A percentile compares a stretch with the other conserved stretches of the same genome.
phyloP scores from a whole-genome alignment of 164 flowering plant species.

The Hamamelis virginiana region DNA sequence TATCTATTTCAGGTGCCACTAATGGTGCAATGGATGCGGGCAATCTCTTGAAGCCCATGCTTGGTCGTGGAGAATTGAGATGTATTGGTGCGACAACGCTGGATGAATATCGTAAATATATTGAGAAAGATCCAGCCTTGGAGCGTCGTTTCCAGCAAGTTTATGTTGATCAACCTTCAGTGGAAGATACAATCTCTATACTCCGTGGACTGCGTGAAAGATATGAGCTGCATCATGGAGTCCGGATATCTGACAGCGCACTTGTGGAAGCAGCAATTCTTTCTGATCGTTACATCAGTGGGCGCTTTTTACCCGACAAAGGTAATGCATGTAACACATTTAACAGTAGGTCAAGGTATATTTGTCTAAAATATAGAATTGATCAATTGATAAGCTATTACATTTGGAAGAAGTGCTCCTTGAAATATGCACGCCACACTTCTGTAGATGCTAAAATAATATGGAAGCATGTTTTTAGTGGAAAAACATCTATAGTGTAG shows the following conservation, averaged over 20 bases:
- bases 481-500: too few relatives aligned
- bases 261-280: slow-evolving; percentile 93
- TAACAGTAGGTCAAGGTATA: background rate
- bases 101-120: slow-evolving; percentile 91
- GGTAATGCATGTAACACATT: slow-evolving; percentile 38
- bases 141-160: slow-evolving; percentile 98
- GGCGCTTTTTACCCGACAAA: slow-evolving; percentile 92
- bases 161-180: slow-evolving; percentile 87
- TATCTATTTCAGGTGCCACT: slow-evolving; percentile 70
- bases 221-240: slow-evolving; percentile 94
- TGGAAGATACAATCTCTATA: slow-evolving; percentile 85
- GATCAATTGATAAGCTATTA: background rate
- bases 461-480: too few relatives aligned
- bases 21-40: slow-evolving; percentile 99
- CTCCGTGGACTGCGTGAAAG: slow-evolving; percentile 88
- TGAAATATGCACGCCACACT: too few relatives aligned
- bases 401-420: too few relatives aligned
- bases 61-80: slow-evolving; percentile 89
- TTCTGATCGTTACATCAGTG: slow-evolving; percentile 92
- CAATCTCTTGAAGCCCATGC: slow-evolving; percentile 93
- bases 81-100: slow-evolving; percentile 97
- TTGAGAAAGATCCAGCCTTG: slow-evolving; percentile 92
- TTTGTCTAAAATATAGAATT: background rate
- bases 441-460: too few relatives aligned
- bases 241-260: slow-evolving; percentile 86